Evolutionary conservation across 371 early-diverging fungal species (phyloP), one percentile per base, ranked within the genome.

Genomic region (Dentiscutata heterogama): DNA sequence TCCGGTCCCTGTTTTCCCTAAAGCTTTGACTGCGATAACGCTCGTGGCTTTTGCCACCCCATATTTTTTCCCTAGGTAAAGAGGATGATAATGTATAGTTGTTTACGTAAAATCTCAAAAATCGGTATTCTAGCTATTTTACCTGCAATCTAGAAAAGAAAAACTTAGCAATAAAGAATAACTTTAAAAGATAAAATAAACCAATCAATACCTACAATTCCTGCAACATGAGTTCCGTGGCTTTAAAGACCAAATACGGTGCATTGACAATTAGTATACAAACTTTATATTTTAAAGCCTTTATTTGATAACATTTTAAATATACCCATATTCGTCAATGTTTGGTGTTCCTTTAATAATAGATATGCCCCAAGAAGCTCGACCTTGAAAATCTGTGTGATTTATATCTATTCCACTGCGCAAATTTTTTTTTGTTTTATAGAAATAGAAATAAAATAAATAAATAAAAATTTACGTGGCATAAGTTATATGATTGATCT

Each of bases 351-450:
- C 84, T 83, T 87, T 88, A 51, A 88, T 86, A 84, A 68, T 72
- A 53, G 75, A 88, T 86, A 10, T 93, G 91, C 5, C 83, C 65
- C 29, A 77, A 54, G 75, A 83, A 60, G 97, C 98, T 83, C 96
- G 92, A 25, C 95, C 96, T 75, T 88, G 88, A 82, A 98, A 94
- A 72, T 98, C 97, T 31, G 86, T 86, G 86, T 97, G 96, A 6
- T 84, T 83, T 50, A 89, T 85, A 85, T 92, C 85, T 60, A 95
- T 89, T 46, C 96, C 96, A 31, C 75, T 74, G 18, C 3, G n/a
- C 8, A 31, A 51, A 22, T 29, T 27, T 29, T 39, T 39, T 39
- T 39, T 39, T 6, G n/a, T n/a, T n/a, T n/a, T n/a, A n/a, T n/a
- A n/a, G n/a, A n/a, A n/a, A n/a, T n/a, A n/a, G n/a, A n/a, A n/a